A percentile compares a stretch with the other conserved stretches of the same genome.
These are phyloP conservation scores for Clavispora fructus DNA, from an alignment of 805 yeast species.

Conservation along the genomic window DNA sequence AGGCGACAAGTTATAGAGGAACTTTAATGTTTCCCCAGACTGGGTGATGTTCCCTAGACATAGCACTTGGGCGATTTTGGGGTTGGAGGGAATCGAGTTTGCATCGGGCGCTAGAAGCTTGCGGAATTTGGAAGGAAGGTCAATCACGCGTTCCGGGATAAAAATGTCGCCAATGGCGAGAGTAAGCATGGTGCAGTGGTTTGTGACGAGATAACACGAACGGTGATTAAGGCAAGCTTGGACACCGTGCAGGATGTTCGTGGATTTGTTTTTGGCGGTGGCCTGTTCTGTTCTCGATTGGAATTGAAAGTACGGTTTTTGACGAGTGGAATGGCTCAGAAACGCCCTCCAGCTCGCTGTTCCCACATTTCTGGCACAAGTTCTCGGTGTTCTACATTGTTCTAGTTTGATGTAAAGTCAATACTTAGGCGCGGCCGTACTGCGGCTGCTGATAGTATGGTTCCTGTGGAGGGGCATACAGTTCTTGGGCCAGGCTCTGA, in stretches of 20 bases:
- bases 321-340: no score
- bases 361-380: no score
- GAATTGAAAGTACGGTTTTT: no score
- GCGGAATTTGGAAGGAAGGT: conserved; percentile 55
- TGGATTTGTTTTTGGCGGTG: no score
- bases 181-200: conserved; percentile 28
- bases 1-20: conserved; percentile 63
- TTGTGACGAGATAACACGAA: neutral
- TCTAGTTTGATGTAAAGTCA: neutral
- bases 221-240: neutral
- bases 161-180: conserved; percentile 86
- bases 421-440: neutral
- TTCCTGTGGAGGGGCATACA: conserved; percentile 5
- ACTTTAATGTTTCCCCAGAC: conserved; percentile 56
- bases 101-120: conserved; percentile 70
- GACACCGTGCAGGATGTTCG: neutral
- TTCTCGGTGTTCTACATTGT: no score
- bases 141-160: conserved; percentile 81
- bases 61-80: conserved; percentile 78
- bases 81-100: conserved; percentile 29
- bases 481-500: conserved; percentile 4
- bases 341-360: no score
- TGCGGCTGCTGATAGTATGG: conserved; percentile 11
- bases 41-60: conserved; percentile 81
- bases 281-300: no score